These are phyloP conservation scores for Stramenopiles sp. DNA, from an alignment of 352 stramenopile species.

Conservation along the genomic window DNA sequence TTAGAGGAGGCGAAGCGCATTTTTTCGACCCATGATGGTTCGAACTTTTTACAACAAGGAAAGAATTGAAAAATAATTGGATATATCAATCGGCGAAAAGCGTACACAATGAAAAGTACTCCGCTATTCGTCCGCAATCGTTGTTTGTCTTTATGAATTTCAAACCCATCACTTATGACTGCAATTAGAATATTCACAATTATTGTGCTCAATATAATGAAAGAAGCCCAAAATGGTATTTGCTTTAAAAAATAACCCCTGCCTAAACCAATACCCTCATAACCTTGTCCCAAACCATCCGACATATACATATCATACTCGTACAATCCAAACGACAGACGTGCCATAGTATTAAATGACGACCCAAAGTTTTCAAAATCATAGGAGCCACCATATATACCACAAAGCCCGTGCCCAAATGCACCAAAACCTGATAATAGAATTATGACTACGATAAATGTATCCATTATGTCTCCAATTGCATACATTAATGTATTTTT, in stretches of 20 bases:
- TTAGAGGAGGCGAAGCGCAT: conserved; percentile 1
- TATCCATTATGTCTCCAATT: background rate
- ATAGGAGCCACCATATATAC: background rate
- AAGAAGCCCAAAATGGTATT: background rate
- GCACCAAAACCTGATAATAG: background rate
- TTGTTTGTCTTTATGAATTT: conserved; percentile 11
- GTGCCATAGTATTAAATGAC: background rate
- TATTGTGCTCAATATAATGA: background rate
- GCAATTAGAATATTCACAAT: conserved; percentile 13
- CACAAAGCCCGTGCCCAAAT: background rate
- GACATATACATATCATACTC: background rate
- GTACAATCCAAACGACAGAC: background rate
- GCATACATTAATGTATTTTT: background rate
- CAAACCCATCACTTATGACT: conserved; percentile 3
- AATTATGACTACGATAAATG: background rate
- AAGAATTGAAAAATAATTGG: conserved; percentile 1
- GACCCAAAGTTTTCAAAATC: background rate
- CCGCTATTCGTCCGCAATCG: background rate
- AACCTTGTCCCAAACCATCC: conserved; percentile 2
- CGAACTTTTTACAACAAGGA: background rate
- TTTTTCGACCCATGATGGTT: background rate
- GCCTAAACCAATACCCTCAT: background rate
- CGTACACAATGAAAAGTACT: background rate
- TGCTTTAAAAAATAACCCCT: background rate
- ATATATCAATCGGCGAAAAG: background rate